Evolutionary conservation across 2,329 filamentous ascomycete species (phyloP).

Genomic region (Seiridium cupressi): DNA sequence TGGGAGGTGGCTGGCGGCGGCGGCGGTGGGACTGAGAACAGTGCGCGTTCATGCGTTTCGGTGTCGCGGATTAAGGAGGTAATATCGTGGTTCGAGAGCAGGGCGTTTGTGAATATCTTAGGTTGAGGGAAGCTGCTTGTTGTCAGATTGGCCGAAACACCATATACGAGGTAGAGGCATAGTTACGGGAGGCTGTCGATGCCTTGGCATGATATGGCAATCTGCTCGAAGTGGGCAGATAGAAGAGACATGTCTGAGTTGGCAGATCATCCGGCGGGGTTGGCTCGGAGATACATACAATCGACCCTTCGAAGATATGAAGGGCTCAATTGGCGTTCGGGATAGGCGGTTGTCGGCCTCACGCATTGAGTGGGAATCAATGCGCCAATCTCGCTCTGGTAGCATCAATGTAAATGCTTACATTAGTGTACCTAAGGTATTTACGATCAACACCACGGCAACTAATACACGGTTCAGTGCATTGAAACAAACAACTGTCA

Average conservation of each 20-base stretch:
- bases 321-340: too few relatives aligned
- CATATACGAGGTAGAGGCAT: slow-evolving; percentile 4
- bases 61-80: slow-evolving; percentile 93
- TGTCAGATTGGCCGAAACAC: slow-evolving; percentile 1
- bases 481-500: too few relatives aligned
- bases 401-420: too few relatives aligned
- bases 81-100: slow-evolving; percentile 87
- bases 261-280: background rate
- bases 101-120: slow-evolving; percentile 93
- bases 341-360: too few relatives aligned
- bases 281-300: background rate
- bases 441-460: too few relatives aligned
- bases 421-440: too few relatives aligned
- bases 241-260: slow-evolving; percentile 62
- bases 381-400: too few relatives aligned
- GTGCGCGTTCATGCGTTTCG: slow-evolving; percentile 87
- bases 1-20: slow-evolving; percentile 49
- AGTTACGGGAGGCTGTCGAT: slow-evolving; percentile 73
- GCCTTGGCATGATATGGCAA: slow-evolving; percentile 70
- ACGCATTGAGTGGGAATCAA: too few relatives aligned
- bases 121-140: slow-evolving; percentile 73
- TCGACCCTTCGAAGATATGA: background rate
- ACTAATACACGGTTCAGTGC: too few relatives aligned
- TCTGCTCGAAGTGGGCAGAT: slow-evolving; percentile 72
- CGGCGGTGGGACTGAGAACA: slow-evolving; percentile 86